Base-by-base conservation (phyloP, 257 asterid genomes). In the Gardenia jasminoides region DNA sequence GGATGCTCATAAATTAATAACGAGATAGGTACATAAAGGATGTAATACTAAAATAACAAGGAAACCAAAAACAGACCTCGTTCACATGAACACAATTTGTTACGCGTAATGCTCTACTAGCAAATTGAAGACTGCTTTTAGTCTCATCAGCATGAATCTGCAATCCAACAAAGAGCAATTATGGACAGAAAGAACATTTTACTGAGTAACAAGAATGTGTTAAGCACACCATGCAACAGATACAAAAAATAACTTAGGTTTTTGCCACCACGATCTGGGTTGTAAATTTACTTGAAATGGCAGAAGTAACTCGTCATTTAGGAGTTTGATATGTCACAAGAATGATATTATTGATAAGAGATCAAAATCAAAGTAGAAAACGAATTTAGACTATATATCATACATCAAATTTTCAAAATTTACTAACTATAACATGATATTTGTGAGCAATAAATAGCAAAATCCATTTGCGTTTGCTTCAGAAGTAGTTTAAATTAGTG, bases 141-240 rank as follows among this genome's bases (percentile, higher is more conserved):
- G 99, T 95, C 92, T 95, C 99, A 73, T 95, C 99, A n/a, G 97
- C 93, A 86, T 95, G 98, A 81, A 92, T 87, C 99, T 95, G 91
- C 75, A 78, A 70, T 79, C 81, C 78, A 82, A 73, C 24, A 54
- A 36, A 58, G 6, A 31, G 15, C 31, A 74, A n/a, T 48, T 16
- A 59, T 15, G 68, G 72, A 58, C 28, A 43, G 11, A 70, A 69
- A 31, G 31, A 62, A 24, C 19, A 28, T 16, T 13, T 26, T 13
- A 15, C 44, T 20, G 41, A 12, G 46, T 28, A 26, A 36, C 44
- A 72, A 61, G 66, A 48, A 61, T 43, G 24, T 7, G 52, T 10
- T 17, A 22, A 72, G 36, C 8, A 66, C 36, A 64, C 61, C 67
- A 64, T 50, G 36, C 7, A 12, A 46, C 36, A 50, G 24, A 54